phyloP scores from a whole-genome alignment of 352 stramenopile genomes.

The Globisporangium camurandrum region DNA sequence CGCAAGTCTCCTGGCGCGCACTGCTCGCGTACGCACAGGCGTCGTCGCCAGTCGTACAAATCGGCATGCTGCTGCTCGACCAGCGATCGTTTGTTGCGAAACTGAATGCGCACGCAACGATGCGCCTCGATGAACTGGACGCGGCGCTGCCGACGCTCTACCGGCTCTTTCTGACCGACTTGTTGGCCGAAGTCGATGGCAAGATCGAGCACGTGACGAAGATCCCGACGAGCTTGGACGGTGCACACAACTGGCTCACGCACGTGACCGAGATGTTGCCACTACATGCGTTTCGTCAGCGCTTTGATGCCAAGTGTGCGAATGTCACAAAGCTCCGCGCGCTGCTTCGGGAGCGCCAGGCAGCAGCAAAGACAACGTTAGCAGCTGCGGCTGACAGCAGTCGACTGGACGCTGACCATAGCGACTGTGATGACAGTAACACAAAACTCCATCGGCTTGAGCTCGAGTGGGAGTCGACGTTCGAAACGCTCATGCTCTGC shows the following conservation, averaged over 20 bases:
- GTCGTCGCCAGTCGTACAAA: conserved; percentile 25
- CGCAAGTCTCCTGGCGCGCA: conserved; percentile 25
- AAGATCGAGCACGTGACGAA: conserved; percentile 51
- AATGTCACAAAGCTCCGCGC: conserved; percentile 40
- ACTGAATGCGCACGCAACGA: conserved; percentile 22
- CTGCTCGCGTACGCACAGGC: conserved; percentile 30
- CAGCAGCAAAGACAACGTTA: background rate
- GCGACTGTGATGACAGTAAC: conserved; percentile 6
- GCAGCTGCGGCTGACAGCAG: background rate
- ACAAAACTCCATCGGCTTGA: conserved; percentile 38
- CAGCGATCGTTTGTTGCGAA: conserved; percentile 29
- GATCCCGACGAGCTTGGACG: conserved; percentile 44
- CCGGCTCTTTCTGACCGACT: conserved; percentile 29
- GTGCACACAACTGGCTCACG: conserved; percentile 37
- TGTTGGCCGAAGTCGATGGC: conserved; percentile 44
- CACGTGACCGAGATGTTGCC: conserved; percentile 51
- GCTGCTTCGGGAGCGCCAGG: conserved; percentile 25
- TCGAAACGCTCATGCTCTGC: conserved; percentile 55
- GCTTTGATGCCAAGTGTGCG: conserved; percentile 38
- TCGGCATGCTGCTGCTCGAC: conserved; percentile 50
- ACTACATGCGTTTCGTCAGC: conserved; percentile 34
- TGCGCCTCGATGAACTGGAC: conserved; percentile 30
- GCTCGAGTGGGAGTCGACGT: conserved; percentile 51
- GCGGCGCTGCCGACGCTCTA: conserved; percentile 42
- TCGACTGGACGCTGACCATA: no score